Conservation (phyloP, 2,329 filamentous ascomycete genomes). For the Ilyonectria sp. region DNA sequence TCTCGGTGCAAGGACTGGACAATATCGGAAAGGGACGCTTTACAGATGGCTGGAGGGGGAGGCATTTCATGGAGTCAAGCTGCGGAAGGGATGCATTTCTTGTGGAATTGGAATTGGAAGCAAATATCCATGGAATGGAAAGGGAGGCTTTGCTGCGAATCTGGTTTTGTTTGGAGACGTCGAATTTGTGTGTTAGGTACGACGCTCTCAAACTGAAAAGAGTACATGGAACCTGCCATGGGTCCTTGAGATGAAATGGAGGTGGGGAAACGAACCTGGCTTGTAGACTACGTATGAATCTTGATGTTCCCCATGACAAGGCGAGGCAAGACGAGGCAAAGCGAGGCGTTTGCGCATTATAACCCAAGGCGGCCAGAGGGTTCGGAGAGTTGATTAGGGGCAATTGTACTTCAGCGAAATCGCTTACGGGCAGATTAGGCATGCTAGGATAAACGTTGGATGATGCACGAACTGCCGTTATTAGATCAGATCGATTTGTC, state of each 20-base stretch:
- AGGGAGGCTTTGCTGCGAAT: slow-evolving; percentile 21
- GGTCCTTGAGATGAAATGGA: slow-evolving; percentile 12
- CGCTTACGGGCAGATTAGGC: neutral
- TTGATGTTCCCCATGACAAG: slow-evolving; percentile 25
- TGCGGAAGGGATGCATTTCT: slow-evolving; percentile 13
- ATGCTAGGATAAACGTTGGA: neutral
- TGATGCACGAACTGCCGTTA: neutral
- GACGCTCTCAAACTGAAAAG: slow-evolving; percentile 23
- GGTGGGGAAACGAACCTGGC: slow-evolving; percentile 17
- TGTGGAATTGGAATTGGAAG: slow-evolving; percentile 18
- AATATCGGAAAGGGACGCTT: slow-evolving; percentile 4
- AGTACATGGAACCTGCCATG: slow-evolving; percentile 22
- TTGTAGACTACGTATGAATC: slow-evolving; percentile 27
- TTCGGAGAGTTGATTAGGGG: no score
- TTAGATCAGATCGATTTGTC: neutral
- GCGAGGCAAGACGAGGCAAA: neutral
- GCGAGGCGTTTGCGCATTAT: neutral
- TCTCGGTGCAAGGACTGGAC: slow-evolving; percentile 17
- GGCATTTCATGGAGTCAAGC: slow-evolving; percentile 28
- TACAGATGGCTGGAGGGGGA: slow-evolving; percentile 6
- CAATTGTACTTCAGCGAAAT: no score
- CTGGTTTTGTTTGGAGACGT: slow-evolving; percentile 19
- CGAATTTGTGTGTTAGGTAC: slow-evolving; percentile 23
- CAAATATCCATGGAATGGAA: slow-evolving; percentile 20
- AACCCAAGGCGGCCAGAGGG: neutral